Conservation (phyloP, 2,329 filamentous ascomycete species). For the Fusarium odoratissimum region DNA sequence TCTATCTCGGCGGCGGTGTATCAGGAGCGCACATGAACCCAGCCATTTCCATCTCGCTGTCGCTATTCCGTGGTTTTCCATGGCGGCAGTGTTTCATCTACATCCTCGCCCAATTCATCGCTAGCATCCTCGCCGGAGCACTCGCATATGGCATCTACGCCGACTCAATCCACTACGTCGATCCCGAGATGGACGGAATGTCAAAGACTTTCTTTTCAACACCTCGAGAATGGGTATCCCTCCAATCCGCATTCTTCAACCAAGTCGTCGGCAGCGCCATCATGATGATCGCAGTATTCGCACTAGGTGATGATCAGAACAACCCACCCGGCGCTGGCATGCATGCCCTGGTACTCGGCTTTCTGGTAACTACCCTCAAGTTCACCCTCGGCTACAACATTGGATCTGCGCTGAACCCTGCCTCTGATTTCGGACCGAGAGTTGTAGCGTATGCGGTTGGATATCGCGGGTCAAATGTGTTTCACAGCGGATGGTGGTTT, state of each 20-base stretch:
- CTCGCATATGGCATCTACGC: conserved; percentile 22
- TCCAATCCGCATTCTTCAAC: conserved; percentile 49
- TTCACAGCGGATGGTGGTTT: conserved; percentile 47
- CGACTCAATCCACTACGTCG: conserved; percentile 38
- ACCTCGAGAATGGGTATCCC: conserved; percentile 39
- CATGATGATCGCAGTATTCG: conserved; percentile 52
- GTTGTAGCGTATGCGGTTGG: conserved; percentile 49
- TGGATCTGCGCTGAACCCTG: conserved; percentile 53
- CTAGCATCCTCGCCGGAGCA: conserved; percentile 8
- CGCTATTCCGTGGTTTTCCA: conserved; percentile 52
- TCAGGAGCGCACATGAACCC: conserved; percentile 51
- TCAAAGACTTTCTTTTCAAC: conserved; percentile 52
- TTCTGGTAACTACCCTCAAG: conserved; percentile 51
- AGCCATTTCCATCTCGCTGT: conserved; percentile 51
- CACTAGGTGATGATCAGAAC: conserved; percentile 53
- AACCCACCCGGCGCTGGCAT: conserved; percentile 53
- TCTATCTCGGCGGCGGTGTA: conserved; percentile 43
- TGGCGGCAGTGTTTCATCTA: conserved; percentile 46
- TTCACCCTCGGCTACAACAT: conserved; percentile 53
- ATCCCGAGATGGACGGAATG: conserved; percentile 46
- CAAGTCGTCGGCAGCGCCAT: conserved; percentile 51
- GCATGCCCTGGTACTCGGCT: conserved; percentile 51
- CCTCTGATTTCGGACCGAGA: conserved; percentile 52
- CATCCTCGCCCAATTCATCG: conserved; percentile 12
- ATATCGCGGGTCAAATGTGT: conserved; percentile 45